Percentiles rank a stretch among this genome's conserved stretches.
Conservation (phyloP, 1,284 basidiomycete species). For the Neotropicomus parvogracilis region DNA sequence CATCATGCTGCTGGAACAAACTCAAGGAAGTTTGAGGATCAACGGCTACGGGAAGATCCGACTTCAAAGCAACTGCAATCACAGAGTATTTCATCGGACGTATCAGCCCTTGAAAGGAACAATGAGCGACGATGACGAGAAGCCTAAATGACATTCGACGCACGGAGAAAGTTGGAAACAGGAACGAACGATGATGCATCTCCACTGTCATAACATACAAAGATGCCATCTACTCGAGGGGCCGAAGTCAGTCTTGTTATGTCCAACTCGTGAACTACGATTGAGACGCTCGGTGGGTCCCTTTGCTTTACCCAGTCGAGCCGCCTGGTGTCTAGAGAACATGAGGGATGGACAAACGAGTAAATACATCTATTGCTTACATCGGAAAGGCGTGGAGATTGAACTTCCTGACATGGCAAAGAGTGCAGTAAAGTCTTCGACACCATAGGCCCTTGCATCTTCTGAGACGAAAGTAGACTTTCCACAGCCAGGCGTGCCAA, state of each 20-base stretch:
- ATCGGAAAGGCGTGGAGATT: constrained; percentile 37
- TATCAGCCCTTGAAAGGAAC: constrained; percentile 47
- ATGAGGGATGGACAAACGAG: constrained; percentile 17
- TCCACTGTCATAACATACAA: constrained; percentile 74
- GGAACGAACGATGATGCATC: constrained; percentile 56
- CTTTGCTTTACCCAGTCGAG: constrained; percentile 34
- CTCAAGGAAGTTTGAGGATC: constrained; percentile 50
- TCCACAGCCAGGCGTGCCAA: constrained; percentile 67
- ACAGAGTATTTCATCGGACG: constrained; percentile 52
- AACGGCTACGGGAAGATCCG: constrained; percentile 57
- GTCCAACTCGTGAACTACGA: constrained; percentile 33
- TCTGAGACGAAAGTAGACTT: constrained; percentile 68
- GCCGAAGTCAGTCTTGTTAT: constrained; percentile 41
- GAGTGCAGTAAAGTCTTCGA: constrained; percentile 24
- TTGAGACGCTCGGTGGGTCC: constrained; percentile 29
- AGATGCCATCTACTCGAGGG: constrained; percentile 61
- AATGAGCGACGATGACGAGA: constrained; percentile 13
- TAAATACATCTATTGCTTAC: constrained; percentile 34
- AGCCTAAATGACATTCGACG: constrained; percentile 16
- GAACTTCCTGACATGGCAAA: constrained; percentile 34
- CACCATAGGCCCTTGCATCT: constrained; percentile 57
- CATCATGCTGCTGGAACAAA: constrained; percentile 52
- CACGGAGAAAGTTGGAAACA: constrained; percentile 64
- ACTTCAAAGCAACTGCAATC: constrained; percentile 75
- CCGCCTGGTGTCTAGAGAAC: constrained; percentile 28